phyloP scores from a whole-genome alignment of 2,329 filamentous ascomycete species.

The Byssochlamys sp. region DNA sequence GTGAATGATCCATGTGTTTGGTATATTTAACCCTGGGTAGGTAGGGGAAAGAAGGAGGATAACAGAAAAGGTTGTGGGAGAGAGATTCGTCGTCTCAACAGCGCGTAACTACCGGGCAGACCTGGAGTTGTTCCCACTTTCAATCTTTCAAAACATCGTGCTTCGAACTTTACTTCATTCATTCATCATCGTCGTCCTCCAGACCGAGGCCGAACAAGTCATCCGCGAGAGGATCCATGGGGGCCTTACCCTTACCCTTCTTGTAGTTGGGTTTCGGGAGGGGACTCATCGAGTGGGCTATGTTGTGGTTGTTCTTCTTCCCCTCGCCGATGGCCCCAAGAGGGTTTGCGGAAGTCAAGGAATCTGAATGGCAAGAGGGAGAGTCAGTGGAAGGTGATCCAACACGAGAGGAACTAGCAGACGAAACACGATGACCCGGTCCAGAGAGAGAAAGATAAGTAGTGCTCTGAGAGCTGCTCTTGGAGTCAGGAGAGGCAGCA shows the following conservation, averaged over 20 bases:
- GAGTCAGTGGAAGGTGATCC: constrained; percentile 10
- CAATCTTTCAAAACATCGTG: not conserved
- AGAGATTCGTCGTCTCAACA: not conserved
- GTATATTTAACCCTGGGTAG: not conserved
- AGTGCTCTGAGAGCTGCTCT: constrained; percentile 8
- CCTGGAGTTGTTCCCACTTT: not conserved
- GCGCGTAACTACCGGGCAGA: not conserved
- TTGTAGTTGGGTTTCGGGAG: not conserved
- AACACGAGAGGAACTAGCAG: constrained; percentile 11
- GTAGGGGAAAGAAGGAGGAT: not conserved
- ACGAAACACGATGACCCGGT: constrained; percentile 5
- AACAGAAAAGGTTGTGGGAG: not conserved
- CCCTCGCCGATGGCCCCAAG: not conserved
- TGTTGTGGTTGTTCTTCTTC: not conserved
- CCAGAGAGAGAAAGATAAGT: constrained; percentile 5
- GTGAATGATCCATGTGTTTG: not conserved
- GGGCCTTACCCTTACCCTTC: not conserved
- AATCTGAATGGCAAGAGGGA: constrained; percentile 6
- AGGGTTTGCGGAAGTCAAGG: not conserved
- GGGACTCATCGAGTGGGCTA: not conserved
- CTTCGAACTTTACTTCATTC: not conserved
- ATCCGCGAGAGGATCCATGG: not conserved
- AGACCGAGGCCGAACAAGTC: not conserved
- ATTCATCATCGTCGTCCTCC: not conserved
- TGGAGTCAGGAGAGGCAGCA: constrained; percentile 8